These are phyloP conservation scores for Chimonanthus salicifolius DNA, from an alignment of 164 flowering plant genomes.

Conservation along the genomic window DNA sequence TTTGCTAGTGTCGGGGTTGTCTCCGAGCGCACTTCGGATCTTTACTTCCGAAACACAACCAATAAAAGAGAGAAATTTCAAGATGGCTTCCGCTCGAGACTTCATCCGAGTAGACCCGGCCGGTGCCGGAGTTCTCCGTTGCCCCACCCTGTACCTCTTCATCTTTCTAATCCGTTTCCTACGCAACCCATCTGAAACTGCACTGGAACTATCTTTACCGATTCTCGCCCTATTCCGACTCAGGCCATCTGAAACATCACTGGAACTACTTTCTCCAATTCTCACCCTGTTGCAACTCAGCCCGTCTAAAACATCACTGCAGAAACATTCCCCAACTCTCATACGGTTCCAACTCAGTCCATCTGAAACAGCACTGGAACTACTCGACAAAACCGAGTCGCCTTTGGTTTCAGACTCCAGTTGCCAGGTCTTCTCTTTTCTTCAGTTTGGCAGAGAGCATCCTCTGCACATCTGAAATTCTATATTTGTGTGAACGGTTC, in stretches of 20 bases:
- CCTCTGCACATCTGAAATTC: conserved; percentile 18
- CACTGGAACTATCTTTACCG: too few relatives aligned
- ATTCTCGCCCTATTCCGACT: conserved; percentile 7
- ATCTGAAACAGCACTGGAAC: conserved; percentile 28
- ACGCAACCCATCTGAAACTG: neutral
- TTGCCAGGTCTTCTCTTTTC: neutral
- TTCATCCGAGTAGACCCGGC: conserved; percentile 22
- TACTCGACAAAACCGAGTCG: conserved; percentile 34
- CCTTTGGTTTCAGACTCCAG: conserved; percentile 7
- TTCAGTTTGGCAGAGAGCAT: neutral
- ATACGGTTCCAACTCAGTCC: conserved; percentile 17
- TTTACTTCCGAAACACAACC: conserved; percentile 51
- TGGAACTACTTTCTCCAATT: conserved; percentile 22
- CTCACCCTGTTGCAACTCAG: conserved; percentile 10
- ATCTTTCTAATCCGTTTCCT: neutral
- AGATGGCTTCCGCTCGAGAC: conserved; percentile 59
- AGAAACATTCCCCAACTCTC: neutral
- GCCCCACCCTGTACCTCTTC: neutral
- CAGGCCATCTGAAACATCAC: conserved; percentile 24
- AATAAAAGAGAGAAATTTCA: conserved; percentile 36
- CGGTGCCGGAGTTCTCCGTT: conserved; percentile 18
- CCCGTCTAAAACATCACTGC: conserved; percentile 23
- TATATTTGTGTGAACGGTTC: conserved; percentile 30
- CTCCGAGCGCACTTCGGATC: conserved; percentile 36
- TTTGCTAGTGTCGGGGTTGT: conserved; percentile 77